A percentile compares a stretch with the other conserved stretches of the same genome.
Evolutionary conservation across 768 basidiomycete species (phyloP).

Genomic region (Antrodiella citrinella): DNA sequence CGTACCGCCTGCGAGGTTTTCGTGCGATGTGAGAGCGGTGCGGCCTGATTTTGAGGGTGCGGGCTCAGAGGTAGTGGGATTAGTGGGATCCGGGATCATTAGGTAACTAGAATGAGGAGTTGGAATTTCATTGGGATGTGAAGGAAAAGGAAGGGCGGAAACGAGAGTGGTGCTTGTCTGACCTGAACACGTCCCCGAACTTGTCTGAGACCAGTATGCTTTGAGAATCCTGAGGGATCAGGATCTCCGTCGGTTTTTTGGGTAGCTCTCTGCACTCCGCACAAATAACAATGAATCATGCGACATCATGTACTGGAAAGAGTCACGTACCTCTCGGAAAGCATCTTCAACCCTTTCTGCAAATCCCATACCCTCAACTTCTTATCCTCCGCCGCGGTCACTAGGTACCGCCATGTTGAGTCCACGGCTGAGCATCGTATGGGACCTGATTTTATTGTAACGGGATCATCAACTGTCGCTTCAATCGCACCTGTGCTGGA

Average conservation of each 20-base stretch:
- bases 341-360: constrained; percentile 36
- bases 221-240: constrained; percentile 50
- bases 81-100: constrained; percentile 28
- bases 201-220: constrained; percentile 85
- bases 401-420: constrained; percentile 36
- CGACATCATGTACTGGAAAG: neutral
- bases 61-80: constrained; percentile 17
- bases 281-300: neutral
- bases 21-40: constrained; percentile 44
- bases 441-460: constrained; percentile 40
- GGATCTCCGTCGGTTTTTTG: constrained; percentile 71
- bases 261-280: constrained; percentile 55
- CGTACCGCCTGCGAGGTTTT: constrained; percentile 59
- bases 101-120: constrained; percentile 41
- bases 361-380: constrained; percentile 67
- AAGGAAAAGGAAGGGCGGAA: neutral
- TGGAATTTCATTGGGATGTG: neutral
- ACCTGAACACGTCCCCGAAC: constrained; percentile 92
- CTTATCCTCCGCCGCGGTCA: constrained; percentile 77
- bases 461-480: constrained; percentile 20
- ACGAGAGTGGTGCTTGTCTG: neutral
- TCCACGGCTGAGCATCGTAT: constrained; percentile 54
- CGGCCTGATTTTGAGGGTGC: constrained; percentile 20
- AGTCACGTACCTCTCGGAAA: constrained; percentile 51
- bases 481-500: constrained; percentile 25